Evolutionary conservation across 108 stramenopile species (phyloP), one percentile per base, ranked within the genome.

Genomic region (Nitzschia inconspicua): DNA sequence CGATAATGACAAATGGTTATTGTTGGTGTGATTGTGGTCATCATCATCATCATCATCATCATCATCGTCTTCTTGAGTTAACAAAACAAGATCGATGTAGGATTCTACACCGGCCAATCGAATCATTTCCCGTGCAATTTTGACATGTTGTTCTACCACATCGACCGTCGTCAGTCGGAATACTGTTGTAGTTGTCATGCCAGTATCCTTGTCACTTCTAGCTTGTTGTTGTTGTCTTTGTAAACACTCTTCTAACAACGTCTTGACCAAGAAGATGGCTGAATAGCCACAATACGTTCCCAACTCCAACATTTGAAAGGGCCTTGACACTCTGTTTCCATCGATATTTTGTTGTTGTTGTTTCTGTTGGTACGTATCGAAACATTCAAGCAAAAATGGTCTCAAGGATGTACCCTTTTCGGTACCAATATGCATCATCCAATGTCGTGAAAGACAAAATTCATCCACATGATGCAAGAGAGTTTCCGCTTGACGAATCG

Each of bases 381-480:
- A n/a, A 61, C 53, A 66, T 36, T 66, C 14, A 14, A 25, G 42
- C 23, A 93, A 35, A 14, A 68, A 75, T 0, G 27, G 5, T 6
- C 53, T 19, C 5, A 95, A 20, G 26, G 83, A 58, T 0, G 29
- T 44, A n/a, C 81, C 86, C 66, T 95, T 95, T 47, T 88, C 73
- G 11, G 80, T 73, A 16, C 94, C 94, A 19, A 93, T 61, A 57
- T 93, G 85, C 94, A 95, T 95, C 94, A 93, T 93, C 94, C 94
- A 95, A 65, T 95, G 91, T 20, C 89, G 47, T 3, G 55, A 35
- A 18, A 66, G 43, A 67, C 89, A 93, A 66, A 82, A 95, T 19
- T 65, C 47, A 66, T 95, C 94, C 26, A 93, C 62, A 3, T 70
- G 39, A 27, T 65, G 44, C 22, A 91, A 44, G 7, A 86, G 1